Base-by-base conservation (phyloP, 257 asterid species). In the Ocimum tenuiflorum region DNA sequence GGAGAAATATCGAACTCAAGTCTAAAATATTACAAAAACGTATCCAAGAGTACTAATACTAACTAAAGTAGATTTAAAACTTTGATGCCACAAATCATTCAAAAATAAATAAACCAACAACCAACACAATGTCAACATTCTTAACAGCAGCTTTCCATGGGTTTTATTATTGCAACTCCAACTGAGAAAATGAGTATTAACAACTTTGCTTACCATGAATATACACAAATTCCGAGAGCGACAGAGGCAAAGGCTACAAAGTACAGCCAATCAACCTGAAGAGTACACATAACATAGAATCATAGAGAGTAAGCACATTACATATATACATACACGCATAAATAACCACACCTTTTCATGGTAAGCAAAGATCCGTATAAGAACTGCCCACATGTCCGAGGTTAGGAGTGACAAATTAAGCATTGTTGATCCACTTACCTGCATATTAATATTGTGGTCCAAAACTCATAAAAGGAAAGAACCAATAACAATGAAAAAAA, bases 361-460 rank as follows among this genome's bases (percentile, higher is more conserved):
- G 77, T 91, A 91, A 31, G 95, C 97, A 22, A 91, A 91, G 70
- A 86, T 83, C 29, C 97, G 94, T 77, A 91, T 91, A 61, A 88
- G 23, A 65, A 91, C 96, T 8, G 97, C 96, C 97, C 97, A 91
- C 97, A 91, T 88, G 68, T 91, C 97, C 15, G 97, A 91, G 63
- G 97, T 88, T 61, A 91, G 94, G 70, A 91, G 79, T 14, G 97
- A 88, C 57, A 91, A 79, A 61, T 91, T 91, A 12, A 91, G 78
- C 97, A 91, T 88, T 20, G 97, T 80, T 23, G 97, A 70, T 58
- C 97, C 97, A 77, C 86, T 88, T 18, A 85, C 79, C 97, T 91
- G 95, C 88, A 79, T 0, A 19, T 31, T 47, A 48, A 68, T 47
- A 58, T 55, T 8, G 61, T 0, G 12, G n/a, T n/a, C n/a, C n/a